Evolutionary conservation across 495 filamentous ascomycete genomes (phyloP).

Genomic region (Tuber calosporum): DNA sequence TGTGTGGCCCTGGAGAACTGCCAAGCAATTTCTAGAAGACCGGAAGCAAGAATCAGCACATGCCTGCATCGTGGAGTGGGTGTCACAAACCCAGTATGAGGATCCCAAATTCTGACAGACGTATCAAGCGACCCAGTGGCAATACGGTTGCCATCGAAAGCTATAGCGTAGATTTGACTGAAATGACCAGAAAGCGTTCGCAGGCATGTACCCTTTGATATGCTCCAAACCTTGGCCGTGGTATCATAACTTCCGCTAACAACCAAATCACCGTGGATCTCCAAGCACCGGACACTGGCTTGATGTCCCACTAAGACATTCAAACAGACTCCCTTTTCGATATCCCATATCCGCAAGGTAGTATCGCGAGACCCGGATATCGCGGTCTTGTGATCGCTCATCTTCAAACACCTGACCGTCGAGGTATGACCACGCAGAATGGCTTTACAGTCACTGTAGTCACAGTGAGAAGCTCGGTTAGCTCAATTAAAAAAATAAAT

Average conservation of each 20-base stretch:
- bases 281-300: slow-evolving; percentile 90
- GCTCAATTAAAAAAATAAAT: slow-evolving; percentile 16
- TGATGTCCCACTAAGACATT: slow-evolving; percentile 94
- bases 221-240: slow-evolving; percentile 94
- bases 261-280: slow-evolving; percentile 89
- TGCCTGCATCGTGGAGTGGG: slow-evolving; percentile 32
- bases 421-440: slow-evolving; percentile 89
- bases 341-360: slow-evolving; percentile 90
- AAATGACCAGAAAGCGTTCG: slow-evolving; percentile 90
- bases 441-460: slow-evolving; percentile 59
- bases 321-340: slow-evolving; percentile 72
- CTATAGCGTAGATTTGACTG: slow-evolving; percentile 97
- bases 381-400: slow-evolving; percentile 85
- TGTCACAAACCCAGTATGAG: slow-evolving; percentile 62
- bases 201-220: slow-evolving; percentile 82
- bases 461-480: not conserved
- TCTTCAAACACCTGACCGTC: slow-evolving; percentile 93
- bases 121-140: slow-evolving; percentile 97
- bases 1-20: slow-evolving; percentile 94
- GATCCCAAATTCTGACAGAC: slow-evolving; percentile 95
- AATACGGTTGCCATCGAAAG: slow-evolving; percentile 85
- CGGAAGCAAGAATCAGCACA: not conserved
- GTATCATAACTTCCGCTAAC: slow-evolving; percentile 97
- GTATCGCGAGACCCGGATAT: slow-evolving; percentile 96
- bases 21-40: slow-evolving; percentile 60